Conservation (phyloP, 352 stramenopile genomes). For the Phytophthora pisi region DNA sequence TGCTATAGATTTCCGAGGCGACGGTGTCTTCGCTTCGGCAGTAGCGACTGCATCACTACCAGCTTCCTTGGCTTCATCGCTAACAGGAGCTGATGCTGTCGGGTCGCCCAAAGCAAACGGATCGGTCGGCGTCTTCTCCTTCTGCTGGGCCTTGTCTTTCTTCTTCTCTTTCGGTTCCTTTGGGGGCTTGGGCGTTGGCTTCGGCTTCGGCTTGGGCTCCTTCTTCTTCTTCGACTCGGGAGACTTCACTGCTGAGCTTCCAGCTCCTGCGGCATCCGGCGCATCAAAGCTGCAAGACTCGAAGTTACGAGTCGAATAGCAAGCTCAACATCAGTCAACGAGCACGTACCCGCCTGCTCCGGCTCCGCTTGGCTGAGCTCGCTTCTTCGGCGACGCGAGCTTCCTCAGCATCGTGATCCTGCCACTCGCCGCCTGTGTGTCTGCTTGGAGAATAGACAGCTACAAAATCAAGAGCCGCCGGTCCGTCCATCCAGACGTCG, state of each 20-base stretch:
- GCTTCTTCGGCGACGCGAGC: slow-evolving; percentile 46
- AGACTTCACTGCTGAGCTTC: slow-evolving; percentile 9
- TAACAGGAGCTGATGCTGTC: neutral
- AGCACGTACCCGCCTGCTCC: neutral
- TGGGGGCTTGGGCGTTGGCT: slow-evolving; percentile 2
- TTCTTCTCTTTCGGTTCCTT: slow-evolving; percentile 20
- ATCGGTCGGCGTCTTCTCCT: slow-evolving; percentile 15
- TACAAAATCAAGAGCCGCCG: slow-evolving; percentile 6
- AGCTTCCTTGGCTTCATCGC: slow-evolving; percentile 15
- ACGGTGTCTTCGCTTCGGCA: slow-evolving; percentile 13
- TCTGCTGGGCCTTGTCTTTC: slow-evolving; percentile 28
- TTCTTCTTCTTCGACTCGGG: slow-evolving; percentile 19
- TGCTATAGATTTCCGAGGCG: slow-evolving; percentile 25
- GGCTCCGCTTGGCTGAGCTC: neutral
- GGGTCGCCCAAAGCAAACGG: slow-evolving; percentile 6
- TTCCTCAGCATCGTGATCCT: slow-evolving; percentile 49
- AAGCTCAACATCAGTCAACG: neutral
- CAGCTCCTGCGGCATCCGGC: slow-evolving; percentile 5
- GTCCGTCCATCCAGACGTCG: neutral
- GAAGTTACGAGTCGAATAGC: neutral
- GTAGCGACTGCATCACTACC: slow-evolving; percentile 1
- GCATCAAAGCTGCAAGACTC: slow-evolving; percentile 5
- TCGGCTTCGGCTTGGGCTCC: slow-evolving; percentile 10
- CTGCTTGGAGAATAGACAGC: slow-evolving; percentile 2
- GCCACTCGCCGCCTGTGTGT: neutral